These are phyloP conservation scores for Candida pini DNA, from an alignment of 805 yeast species.

Conservation along the genomic window DNA sequence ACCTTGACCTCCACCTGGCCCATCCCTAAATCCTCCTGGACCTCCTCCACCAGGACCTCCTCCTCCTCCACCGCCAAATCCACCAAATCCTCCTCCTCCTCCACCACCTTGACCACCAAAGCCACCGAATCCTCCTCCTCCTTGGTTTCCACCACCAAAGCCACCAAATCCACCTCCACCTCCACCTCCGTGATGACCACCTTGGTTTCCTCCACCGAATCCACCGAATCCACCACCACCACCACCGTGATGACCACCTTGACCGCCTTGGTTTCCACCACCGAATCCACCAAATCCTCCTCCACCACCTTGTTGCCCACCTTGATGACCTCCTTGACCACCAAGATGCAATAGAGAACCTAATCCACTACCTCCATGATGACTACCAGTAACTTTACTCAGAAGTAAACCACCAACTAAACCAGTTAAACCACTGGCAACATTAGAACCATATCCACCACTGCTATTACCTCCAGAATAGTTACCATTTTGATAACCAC, in stretches of 20 bases:
- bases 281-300: not conserved
- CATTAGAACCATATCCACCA: no score
- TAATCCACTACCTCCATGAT: slow-evolving; percentile 7
- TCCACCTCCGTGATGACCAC: slow-evolving; percentile 11
- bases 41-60: slow-evolving; percentile 8
- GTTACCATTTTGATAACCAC: no score
- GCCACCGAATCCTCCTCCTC: slow-evolving; percentile 19
- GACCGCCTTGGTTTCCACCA: slow-evolving; percentile 5
- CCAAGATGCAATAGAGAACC: slow-evolving; percentile 18
- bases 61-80: slow-evolving; percentile 1
- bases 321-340: slow-evolving; percentile 4
- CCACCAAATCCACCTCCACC: slow-evolving; percentile 10
- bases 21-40: slow-evolving; percentile 7
- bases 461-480: no score
- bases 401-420: no score
- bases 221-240: slow-evolving; percentile 15
- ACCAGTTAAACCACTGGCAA: no score
- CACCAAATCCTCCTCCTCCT: not conserved
- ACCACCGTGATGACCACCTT: slow-evolving; percentile 4
- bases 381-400: slow-evolving; percentile 22
- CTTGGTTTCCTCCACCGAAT: slow-evolving; percentile 14
- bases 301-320: slow-evolving; percentile 3
- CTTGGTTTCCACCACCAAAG: slow-evolving; percentile 5
- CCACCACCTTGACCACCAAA: slow-evolving; percentile 8
- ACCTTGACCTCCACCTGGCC: slow-evolving; percentile 6